Conservation (phyloP, 2,329 filamentous ascomycete species). For the Trichophaea hybrida region DNA sequence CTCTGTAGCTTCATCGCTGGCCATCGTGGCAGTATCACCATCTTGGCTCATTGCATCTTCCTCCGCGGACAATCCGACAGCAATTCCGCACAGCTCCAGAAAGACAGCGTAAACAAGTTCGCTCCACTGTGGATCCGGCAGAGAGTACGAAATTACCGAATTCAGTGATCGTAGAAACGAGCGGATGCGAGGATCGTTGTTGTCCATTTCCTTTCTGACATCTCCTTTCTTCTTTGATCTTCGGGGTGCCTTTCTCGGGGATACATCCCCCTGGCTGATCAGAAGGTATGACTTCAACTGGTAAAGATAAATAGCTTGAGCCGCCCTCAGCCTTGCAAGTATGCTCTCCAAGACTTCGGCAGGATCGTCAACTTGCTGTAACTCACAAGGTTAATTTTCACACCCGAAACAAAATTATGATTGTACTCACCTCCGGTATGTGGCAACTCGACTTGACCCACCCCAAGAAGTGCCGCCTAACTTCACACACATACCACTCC, state of each 20-base stretch:
- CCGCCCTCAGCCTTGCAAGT: conserved; percentile 15
- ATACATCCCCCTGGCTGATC: background rate
- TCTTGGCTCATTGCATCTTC: conserved; percentile 17
- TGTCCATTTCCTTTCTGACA: conserved; percentile 11
- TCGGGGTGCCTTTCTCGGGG: conserved; percentile 1
- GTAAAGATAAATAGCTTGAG: conserved; percentile 18
- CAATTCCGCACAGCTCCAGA: conserved; percentile 19
- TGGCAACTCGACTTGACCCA: conserved; percentile 22
- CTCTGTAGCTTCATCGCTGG: conserved; percentile 4
- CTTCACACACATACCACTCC: conserved; percentile 28
- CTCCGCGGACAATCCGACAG: conserved; percentile 15
- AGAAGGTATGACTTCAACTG: conserved; percentile 15
- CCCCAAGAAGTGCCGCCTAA: conserved; percentile 26
- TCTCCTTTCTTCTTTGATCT: conserved; percentile 12
- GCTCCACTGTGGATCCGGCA: conserved; percentile 24
- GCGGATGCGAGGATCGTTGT: conserved; percentile 14
- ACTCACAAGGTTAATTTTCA: background rate
- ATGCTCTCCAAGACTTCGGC: conserved; percentile 13
- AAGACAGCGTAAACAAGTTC: conserved; percentile 21
- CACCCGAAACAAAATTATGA: background rate
- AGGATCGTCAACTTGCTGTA: conserved; percentile 12
- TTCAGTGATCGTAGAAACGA: conserved; percentile 24
- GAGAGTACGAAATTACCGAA: conserved; percentile 26
- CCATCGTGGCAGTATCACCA: conserved; percentile 2
- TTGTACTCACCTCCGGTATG: conserved; percentile 17